Evolutionary conservation across 2,329 filamentous ascomycete genomes (phyloP).

Genomic region (Nemania sp.): DNA sequence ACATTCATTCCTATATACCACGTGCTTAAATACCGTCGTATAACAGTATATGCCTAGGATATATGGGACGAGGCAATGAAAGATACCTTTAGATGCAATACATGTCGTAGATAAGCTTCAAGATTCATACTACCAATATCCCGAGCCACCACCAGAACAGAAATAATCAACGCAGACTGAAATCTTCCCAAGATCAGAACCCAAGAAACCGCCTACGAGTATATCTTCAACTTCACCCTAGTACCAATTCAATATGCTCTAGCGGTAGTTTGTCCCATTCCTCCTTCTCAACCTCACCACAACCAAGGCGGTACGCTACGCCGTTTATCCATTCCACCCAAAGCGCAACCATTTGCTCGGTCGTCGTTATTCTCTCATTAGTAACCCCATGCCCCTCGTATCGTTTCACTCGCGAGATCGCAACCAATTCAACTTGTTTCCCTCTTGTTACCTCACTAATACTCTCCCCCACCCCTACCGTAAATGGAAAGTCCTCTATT

Average conservation of each 20-base stretch:
- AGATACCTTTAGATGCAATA: too few relatives aligned
- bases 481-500: not conserved
- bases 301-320: not conserved
- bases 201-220: too few relatives aligned
- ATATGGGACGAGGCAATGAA: too few relatives aligned
- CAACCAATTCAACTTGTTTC: not conserved
- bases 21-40: too few relatives aligned
- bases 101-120: too few relatives aligned
- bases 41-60: too few relatives aligned
- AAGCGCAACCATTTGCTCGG: not conserved
- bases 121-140: too few relatives aligned
- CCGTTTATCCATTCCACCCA: slow-evolving; percentile 3
- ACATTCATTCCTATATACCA: too few relatives aligned
- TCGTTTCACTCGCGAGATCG: not conserved
- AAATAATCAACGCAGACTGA: too few relatives aligned
- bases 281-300: not conserved
- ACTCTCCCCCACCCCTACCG: not conserved
- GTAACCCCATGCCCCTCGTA: not conserved
- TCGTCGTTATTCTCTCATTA: not conserved
- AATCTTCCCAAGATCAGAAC: too few relatives aligned
- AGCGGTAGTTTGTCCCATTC: not conserved
- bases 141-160: too few relatives aligned
- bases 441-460: not conserved
- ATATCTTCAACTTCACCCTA: not conserved
- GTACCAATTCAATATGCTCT: not conserved